phyloP scores from a whole-genome alignment of 805 yeast genomes.

The Cyberlindnera japonica region DNA sequence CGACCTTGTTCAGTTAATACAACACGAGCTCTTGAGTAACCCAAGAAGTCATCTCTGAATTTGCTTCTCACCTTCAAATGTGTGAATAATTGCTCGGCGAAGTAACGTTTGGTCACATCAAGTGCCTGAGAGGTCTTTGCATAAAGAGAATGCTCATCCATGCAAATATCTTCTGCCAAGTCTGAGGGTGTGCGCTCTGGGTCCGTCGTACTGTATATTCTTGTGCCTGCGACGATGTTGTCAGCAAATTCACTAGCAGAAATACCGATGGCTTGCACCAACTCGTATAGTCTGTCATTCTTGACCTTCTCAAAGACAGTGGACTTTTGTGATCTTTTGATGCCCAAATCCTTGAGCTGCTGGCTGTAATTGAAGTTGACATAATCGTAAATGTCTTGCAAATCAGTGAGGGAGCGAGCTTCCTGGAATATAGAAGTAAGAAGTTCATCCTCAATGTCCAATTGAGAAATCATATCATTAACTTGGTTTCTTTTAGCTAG shows the following conservation, averaged over 20 bases:
- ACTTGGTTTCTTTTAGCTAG: conserved; percentile 68
- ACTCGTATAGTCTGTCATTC: conserved; percentile 56
- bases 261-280: conserved; percentile 70
- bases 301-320: conserved; percentile 65
- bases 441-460: conserved; percentile 56
- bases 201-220: conserved; percentile 57
- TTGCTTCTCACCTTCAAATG: conserved; percentile 77
- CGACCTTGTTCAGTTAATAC: conserved; percentile 81
- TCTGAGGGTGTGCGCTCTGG: conserved; percentile 57
- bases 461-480: conserved; percentile 48
- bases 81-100: conserved; percentile 74
- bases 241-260: conserved; percentile 80
- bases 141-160: conserved; percentile 41
- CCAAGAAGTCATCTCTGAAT: conserved; percentile 58
- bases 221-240: conserved; percentile 63
- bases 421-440: conserved; percentile 51
- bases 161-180: conserved; percentile 42
- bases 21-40: conserved; percentile 66
- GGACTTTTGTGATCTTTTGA: conserved; percentile 38
- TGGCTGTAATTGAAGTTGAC: conserved; percentile 63
- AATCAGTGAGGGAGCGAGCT: conserved; percentile 66
- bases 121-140: conserved; percentile 58
- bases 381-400: conserved; percentile 85
- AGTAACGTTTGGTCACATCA: conserved; percentile 69
- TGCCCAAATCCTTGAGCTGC: conserved; percentile 35